Conservation (phyloP, 2,329 filamentous ascomycete species). For the Zymoseptoria passerinii region DNA sequence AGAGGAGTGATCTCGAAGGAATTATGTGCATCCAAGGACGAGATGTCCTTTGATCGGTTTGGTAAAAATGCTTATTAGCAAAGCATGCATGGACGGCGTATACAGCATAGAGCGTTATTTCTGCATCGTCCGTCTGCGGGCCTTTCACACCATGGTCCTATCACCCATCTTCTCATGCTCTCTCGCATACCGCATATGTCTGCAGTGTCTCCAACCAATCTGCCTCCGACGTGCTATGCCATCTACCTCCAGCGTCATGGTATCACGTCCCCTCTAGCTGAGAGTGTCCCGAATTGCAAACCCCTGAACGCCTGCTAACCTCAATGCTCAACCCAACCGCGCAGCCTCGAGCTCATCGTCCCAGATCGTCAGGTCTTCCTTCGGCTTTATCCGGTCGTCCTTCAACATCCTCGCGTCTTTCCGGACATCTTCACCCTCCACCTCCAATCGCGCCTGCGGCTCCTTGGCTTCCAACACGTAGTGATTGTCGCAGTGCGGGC, state of each 20-base stretch:
- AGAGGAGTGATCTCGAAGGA: not conserved
- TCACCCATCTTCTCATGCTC: not conserved
- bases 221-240: not conserved
- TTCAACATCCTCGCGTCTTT: slow-evolving; percentile 83
- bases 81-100: not conserved
- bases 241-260: not conserved
- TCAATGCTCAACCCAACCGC: slow-evolving; percentile 20
- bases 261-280: not conserved
- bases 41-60: not conserved
- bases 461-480: slow-evolving; percentile 85
- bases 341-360: slow-evolving; percentile 29
- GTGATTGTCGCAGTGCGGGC: slow-evolving; percentile 98
- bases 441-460: slow-evolving; percentile 70
- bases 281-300: not conserved
- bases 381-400: slow-evolving; percentile 64
- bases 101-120: not conserved
- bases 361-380: slow-evolving; percentile 24
- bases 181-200: not conserved
- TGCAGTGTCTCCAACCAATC: not conserved
- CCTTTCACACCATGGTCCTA: too few relatives aligned
- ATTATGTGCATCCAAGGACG: not conserved
- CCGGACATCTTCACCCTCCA: slow-evolving; percentile 86
- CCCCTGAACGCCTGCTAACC: not conserved
- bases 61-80: not conserved
- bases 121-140: not conserved